These are phyloP conservation scores for Blastocystis hominis DNA, from an alignment of 352 stramenopile species.

Conservation along the genomic window DNA sequence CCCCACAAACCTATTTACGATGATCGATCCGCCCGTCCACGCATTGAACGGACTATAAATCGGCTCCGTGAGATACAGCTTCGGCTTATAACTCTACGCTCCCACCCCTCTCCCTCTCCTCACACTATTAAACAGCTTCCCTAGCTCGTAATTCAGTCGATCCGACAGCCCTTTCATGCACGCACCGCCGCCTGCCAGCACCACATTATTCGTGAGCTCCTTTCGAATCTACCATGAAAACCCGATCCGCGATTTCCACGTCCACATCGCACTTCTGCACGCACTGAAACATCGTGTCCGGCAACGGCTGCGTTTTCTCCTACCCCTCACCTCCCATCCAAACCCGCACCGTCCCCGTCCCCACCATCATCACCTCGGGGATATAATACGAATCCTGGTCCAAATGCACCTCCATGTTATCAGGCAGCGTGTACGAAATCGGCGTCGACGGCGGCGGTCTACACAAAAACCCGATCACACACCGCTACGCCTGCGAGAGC, in stretches of 20 bases:
- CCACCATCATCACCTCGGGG: constrained; percentile 41
- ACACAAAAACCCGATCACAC: background rate
- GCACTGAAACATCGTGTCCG: constrained; percentile 16
- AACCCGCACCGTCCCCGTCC: background rate
- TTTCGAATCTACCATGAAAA: constrained; percentile 69
- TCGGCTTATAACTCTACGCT: constrained; percentile 41
- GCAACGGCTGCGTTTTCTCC: background rate
- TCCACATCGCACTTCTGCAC: constrained; percentile 51
- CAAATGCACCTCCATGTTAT: constrained; percentile 43
- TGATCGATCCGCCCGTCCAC: constrained; percentile 51
- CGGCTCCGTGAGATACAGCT: constrained; percentile 21
- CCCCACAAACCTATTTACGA: background rate
- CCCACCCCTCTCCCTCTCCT: background rate
- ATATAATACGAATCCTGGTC: constrained; percentile 38
- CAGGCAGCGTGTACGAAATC: constrained; percentile 46
- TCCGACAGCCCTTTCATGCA: constrained; percentile 85
- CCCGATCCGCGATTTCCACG: background rate
- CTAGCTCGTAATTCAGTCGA: constrained; percentile 82
- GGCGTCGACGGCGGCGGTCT: constrained; percentile 4
- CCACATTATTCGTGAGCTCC: constrained; percentile 87
- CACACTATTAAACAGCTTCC: constrained; percentile 40
- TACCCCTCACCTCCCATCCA: background rate
- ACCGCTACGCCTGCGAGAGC: background rate
- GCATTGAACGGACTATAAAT: constrained; percentile 49
- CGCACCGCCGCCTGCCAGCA: constrained; percentile 85